Base-by-base conservation (phyloP, 2,329 filamentous ascomycete genomes). In the Ophiocordyceps camponoti-rufipedis region DNA sequence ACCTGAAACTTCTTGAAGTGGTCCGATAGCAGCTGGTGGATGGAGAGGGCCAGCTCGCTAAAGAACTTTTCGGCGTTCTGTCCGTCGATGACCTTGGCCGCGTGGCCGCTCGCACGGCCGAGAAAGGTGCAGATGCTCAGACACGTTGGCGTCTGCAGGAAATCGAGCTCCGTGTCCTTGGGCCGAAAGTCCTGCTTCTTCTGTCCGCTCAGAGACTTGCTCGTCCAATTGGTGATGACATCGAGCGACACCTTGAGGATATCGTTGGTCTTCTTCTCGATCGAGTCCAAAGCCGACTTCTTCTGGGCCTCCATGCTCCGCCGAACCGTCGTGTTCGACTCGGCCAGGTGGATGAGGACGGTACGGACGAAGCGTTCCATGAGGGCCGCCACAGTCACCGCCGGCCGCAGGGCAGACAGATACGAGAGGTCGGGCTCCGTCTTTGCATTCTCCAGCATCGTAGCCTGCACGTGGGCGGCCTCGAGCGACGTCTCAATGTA, bases 1-100 rank as follows among this genome's bases (percentile, higher is more conserved):
- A 98, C 86, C 49, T 82, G 78, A 66, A 94, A 98, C 56, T 85
- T 87, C 57, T 94, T 91, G 65, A 96, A 85, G 63, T 98, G 91
- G 50, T 91, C 85, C 50, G 98, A 79, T 5, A 98, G 73, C 10
- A 93, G 74, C 44, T 73, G 67, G 52, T 88, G 80, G 33, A 94
- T 71, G 10, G 82, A 81, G 13, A 88, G 67, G 1, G 85, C 88
- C 19, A 96, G 75, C 64, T 96, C 89, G 48, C 80, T 81, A 45
- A 82, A 78, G 58, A 96, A 85, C 43, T 81, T 74, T 46, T 85
- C 80, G 1, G 94, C 73, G 54, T 96, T 96, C 40, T 81, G 75
- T 3, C 86, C 85, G 55, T 88, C 84, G 14, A 98, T 71, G 3
- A 87, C 79, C 49, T 76, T 72, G 13, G 74, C 65, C 6, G 80